Evolutionary conservation across 2,329 filamentous ascomycete species (phyloP).

Genomic region (Mariannaea elegans): DNA sequence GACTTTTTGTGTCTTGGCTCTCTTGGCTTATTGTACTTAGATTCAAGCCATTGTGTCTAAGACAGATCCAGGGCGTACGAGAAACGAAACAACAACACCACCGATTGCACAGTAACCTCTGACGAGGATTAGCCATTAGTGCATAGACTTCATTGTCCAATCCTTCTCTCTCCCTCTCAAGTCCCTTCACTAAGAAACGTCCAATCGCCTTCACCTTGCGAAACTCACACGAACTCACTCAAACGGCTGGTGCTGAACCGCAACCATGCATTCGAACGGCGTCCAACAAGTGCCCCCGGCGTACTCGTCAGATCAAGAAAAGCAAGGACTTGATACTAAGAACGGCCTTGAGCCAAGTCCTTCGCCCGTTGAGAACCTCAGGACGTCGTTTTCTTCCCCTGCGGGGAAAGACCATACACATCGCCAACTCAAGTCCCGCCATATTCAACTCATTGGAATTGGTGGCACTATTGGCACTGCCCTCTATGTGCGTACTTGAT

Average conservation of each 20-base stretch:
- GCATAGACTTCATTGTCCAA: conserved; percentile 40
- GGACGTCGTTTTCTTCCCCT: not conserved
- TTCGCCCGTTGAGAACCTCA: not conserved
- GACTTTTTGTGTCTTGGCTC: conserved; percentile 2
- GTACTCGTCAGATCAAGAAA: conserved; percentile 38
- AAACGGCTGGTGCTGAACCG: not conserved
- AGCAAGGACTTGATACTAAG: conserved; percentile 14
- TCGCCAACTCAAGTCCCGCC: conserved; percentile 62
- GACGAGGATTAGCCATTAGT: not conserved
- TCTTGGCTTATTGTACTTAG: not conserved
- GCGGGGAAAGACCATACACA: conserved; percentile 49
- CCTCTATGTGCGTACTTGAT: conserved; percentile 55
- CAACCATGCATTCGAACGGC: conserved; percentile 34
- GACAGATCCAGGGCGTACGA: not conserved
- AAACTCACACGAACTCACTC: too few relatives aligned
- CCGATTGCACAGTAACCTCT: not conserved
- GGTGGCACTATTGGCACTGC: conserved; percentile 72
- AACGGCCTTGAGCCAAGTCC: not conserved
- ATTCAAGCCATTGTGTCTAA: conserved; percentile 6
- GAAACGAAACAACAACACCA: not conserved
- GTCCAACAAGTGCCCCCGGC: conserved; percentile 33
- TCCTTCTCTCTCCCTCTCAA: conserved; percentile 41
- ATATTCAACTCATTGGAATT: conserved; percentile 69
- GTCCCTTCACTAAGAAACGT: conserved; percentile 31
- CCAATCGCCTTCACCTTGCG: not conserved